Evolutionary conservation across 345 rosid species (phyloP), one percentile per base, ranked within the genome.

Genomic region (Trapa incisa): DNA sequence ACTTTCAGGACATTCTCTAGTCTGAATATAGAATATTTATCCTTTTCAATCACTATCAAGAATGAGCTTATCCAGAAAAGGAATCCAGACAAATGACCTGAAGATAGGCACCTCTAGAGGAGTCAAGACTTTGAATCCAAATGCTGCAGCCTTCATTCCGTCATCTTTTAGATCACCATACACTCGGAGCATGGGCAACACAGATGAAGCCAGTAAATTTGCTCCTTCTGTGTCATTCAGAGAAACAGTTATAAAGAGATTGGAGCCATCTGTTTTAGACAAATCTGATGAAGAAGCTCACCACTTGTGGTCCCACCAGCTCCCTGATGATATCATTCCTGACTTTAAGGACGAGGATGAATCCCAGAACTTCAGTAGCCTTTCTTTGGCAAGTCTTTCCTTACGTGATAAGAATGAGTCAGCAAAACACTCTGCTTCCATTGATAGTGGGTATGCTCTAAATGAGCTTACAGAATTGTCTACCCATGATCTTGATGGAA

Each of bases 81-180:
- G 79, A 65, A 65, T 75, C 71, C 91, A 82, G 66, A 75, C 82
- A 62, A 82, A 74, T 73, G 89, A 84, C 56, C 70, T 84, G 17
- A 88, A 87, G 83, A 75, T 84, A 41, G 81, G 65, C 47, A 33
- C 83, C 56, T 65, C 80, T 61, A 82, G 67, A 78, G 91, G 89
- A 75, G 81, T 80, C 73, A 89, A 85, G n/a, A 47, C 87, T 66
- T 83, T 91, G 80, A 95, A 95, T 68, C 99, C 99, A 22, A 83
- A 89, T 82, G 99, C 99, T 8, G 96, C 96, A 9, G 99, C 89
- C 83, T 94, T 94, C 11, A 77, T 94, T 76, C 99, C 99, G 3
- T 84, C 82, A 72, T 71, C 96, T 33, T 87, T 86, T 64, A 80
- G 90, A 13, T 78, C 92, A 58, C 78, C 89, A 37, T 67, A 87